A percentile compares a stretch with the other conserved stretches of the same genome.
Evolutionary conservation across 2,329 filamentous ascomycete species (phyloP).

Genomic region (Cladophialophora carrionii): DNA sequence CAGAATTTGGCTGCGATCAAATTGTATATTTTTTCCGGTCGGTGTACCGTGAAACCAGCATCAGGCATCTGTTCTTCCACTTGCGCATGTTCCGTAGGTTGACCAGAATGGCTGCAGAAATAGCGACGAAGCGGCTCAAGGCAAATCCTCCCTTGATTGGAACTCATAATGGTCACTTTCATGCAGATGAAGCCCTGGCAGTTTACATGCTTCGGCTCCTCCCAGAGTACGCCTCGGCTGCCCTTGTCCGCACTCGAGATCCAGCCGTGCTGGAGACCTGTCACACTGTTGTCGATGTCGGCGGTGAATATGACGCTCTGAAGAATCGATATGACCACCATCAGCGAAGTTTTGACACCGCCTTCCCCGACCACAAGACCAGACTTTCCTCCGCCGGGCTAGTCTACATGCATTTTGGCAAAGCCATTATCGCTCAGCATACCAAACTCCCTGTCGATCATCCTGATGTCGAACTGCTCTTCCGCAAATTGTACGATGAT

Average conservation of each 20-base stretch:
- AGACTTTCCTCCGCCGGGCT: slow-evolving; percentile 93
- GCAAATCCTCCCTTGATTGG: slow-evolving; percentile 74
- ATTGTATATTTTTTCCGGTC: background rate
- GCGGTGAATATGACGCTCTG: slow-evolving; percentile 82
- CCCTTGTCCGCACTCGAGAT: slow-evolving; percentile 85
- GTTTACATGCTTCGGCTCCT: slow-evolving; percentile 93
- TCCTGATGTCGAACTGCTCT: slow-evolving; percentile 73
- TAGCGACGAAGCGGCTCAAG: slow-evolving; percentile 81
- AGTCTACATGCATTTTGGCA: slow-evolving; percentile 94
- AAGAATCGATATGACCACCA: slow-evolving; percentile 92
- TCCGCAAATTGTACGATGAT: slow-evolving; percentile 85
- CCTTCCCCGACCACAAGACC: slow-evolving; percentile 80
- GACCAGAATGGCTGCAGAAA: slow-evolving; percentile 67
- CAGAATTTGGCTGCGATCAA: slow-evolving; percentile 16
- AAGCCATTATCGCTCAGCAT: slow-evolving; percentile 73
- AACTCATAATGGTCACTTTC: slow-evolving; percentile 98
- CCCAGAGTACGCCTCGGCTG: slow-evolving; percentile 73
- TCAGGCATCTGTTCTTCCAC: slow-evolving; percentile 4
- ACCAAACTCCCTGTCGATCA: slow-evolving; percentile 64
- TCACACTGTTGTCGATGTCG: slow-evolving; percentile 97
- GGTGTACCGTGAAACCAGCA: background rate
- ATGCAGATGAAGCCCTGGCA: slow-evolving; percentile 95
- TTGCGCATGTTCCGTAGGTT: slow-evolving; percentile 47
- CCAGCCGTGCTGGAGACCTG: slow-evolving; percentile 74
- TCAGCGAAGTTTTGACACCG: slow-evolving; percentile 84